phyloP scores from a whole-genome alignment of 2,329 filamentous ascomycete species.

The Phyllosticta citribraziliensis region DNA sequence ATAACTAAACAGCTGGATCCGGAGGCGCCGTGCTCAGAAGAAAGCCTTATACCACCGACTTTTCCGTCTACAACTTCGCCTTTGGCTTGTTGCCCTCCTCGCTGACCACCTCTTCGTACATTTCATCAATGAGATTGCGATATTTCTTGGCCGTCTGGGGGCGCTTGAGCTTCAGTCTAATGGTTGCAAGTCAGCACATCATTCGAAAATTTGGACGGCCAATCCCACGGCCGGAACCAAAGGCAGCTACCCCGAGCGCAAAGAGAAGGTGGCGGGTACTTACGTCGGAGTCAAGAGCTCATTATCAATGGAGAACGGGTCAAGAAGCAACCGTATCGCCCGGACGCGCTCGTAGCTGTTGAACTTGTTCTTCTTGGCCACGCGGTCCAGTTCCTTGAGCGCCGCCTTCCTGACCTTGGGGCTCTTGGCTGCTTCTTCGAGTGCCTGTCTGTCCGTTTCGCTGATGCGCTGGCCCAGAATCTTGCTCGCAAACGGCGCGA shows the following conservation, averaged over 20 bases:
- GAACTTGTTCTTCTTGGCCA: constrained; percentile 77
- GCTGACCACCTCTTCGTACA: constrained; percentile 48
- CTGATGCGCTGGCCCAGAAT: constrained; percentile 59
- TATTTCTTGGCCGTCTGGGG: constrained; percentile 56
- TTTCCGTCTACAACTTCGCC: constrained; percentile 37
- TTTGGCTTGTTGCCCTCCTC: constrained; percentile 24
- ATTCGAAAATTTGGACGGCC: background rate
- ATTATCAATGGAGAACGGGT: constrained; percentile 91
- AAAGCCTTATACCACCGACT: background rate
- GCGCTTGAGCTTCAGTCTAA: constrained; percentile 61
- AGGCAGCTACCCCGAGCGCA: background rate
- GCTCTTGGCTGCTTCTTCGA: constrained; percentile 59
- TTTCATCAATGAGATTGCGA: constrained; percentile 46
- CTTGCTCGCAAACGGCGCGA: constrained; percentile 71
- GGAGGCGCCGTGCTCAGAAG: background rate
- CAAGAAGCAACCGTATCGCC: constrained; percentile 64
- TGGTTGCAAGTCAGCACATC: constrained; percentile 11
- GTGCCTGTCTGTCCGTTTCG: constrained; percentile 53
- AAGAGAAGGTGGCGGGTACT: constrained; percentile 32
- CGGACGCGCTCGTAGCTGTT: constrained; percentile 81
- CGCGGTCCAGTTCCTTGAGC: constrained; percentile 65
- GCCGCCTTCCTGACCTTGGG: constrained; percentile 65
- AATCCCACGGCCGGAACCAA: too few species aligned
- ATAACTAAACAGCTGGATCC: background rate
- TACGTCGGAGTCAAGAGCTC: constrained; percentile 81